phyloP scores from a whole-genome alignment of 495 filamentous ascomycete species.

The Penicillium antarcticum region DNA sequence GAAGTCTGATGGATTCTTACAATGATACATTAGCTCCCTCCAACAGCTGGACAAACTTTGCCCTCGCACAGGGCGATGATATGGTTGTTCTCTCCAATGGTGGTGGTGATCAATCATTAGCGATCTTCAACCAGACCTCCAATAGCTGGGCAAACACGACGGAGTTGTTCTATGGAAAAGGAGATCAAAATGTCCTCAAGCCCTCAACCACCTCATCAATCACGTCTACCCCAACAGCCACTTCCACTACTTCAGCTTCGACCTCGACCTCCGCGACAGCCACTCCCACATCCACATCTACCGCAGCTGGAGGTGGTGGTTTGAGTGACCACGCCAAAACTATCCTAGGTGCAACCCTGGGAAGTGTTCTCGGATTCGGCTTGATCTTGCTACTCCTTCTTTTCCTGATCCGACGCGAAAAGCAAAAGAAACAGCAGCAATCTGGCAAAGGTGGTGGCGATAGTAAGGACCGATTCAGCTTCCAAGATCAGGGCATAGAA shows the following conservation, averaged over 20 bases:
- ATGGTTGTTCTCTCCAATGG: slow-evolving; percentile 79
- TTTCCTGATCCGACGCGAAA: slow-evolving; percentile 62
- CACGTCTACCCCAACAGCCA: slow-evolving; percentile 34
- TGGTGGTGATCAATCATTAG: slow-evolving; percentile 53
- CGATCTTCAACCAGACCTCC: slow-evolving; percentile 74
- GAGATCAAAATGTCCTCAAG: slow-evolving; percentile 35
- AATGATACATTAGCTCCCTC: slow-evolving; percentile 69
- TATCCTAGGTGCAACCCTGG: slow-evolving; percentile 77
- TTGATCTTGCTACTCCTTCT: slow-evolving; percentile 66
- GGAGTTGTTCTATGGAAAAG: slow-evolving; percentile 53
- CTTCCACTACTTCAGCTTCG: slow-evolving; percentile 36
- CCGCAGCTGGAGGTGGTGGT: slow-evolving; percentile 25
- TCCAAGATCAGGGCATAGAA: slow-evolving; percentile 59
- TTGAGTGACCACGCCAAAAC: slow-evolving; percentile 41
- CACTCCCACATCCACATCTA: slow-evolving; percentile 31
- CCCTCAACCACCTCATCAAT: slow-evolving; percentile 33
- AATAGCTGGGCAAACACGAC: slow-evolving; percentile 83
- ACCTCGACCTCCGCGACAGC: slow-evolving; percentile 27
- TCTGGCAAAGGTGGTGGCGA: slow-evolving; percentile 47
- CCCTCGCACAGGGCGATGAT: slow-evolving; percentile 55
- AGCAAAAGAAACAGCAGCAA: slow-evolving; percentile 50
- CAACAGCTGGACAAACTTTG: slow-evolving; percentile 57
- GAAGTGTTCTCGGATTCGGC: slow-evolving; percentile 69
- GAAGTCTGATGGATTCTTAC: slow-evolving; percentile 65
- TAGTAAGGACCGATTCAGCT: slow-evolving; percentile 60